Conservation (phyloP, 768 basidiomycete genomes). For the Lepiota brunneoincarnata region DNA sequence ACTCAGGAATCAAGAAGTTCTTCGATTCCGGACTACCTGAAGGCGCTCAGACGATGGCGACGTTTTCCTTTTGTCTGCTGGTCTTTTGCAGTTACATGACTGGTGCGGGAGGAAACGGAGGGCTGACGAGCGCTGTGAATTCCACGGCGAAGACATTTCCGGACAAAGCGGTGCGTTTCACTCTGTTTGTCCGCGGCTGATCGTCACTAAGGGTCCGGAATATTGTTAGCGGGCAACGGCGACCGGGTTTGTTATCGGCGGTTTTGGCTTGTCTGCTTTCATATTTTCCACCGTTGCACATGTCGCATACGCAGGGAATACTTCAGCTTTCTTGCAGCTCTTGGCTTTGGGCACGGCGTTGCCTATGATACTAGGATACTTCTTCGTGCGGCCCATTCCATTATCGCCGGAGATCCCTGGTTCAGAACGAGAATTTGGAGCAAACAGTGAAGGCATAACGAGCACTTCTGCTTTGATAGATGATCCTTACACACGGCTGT, state of each 20-base stretch:
- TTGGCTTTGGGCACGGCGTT: constrained; percentile 76
- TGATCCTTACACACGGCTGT: constrained; percentile 11
- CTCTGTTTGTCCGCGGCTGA: neutral
- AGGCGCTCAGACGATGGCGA: constrained; percentile 33
- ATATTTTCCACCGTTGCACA: constrained; percentile 80
- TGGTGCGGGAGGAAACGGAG: constrained; percentile 75
- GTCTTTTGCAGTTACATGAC: constrained; percentile 67
- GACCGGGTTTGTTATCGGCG: constrained; percentile 78
- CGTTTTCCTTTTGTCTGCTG: constrained; percentile 46
- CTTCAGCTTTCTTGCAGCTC: constrained; percentile 71
- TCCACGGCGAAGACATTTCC: constrained; percentile 83
- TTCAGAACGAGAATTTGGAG: constrained; percentile 16
- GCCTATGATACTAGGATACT: constrained; percentile 77
- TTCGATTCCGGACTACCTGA: constrained; percentile 52
- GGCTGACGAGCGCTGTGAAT: constrained; percentile 70
- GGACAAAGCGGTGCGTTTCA: constrained; percentile 53
- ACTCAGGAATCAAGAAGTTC: constrained; percentile 68
- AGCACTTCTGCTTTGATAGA: constrained; percentile 11
- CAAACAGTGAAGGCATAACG: constrained; percentile 6
- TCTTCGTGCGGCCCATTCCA: constrained; percentile 71
- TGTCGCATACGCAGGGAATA: constrained; percentile 70
- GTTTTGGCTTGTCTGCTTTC: constrained; percentile 91
- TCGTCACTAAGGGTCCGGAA: neutral
- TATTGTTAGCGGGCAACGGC: constrained; percentile 66
- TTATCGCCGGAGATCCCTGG: constrained; percentile 35